Evolutionary conservation across 495 filamentous ascomycete genomes (phyloP), one percentile per base, ranked within the genome.

Genomic region (Lasiosphaeria ovina): DNA sequence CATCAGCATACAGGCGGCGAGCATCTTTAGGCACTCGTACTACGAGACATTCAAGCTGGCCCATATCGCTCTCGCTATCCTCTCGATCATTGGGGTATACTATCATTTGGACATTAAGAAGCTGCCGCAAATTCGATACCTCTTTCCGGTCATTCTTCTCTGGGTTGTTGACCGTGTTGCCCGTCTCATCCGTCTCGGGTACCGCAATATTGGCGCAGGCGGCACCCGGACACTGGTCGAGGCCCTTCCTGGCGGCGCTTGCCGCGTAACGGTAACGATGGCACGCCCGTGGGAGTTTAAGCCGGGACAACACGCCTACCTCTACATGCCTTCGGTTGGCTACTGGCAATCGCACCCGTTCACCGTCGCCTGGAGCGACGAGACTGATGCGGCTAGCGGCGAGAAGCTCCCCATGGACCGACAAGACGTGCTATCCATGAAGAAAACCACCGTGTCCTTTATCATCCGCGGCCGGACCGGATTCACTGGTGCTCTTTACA

Each of bases 31-130:
- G 40, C 92, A 96, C 72, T 90, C 91, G n/a, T 93, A 89, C 69
- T 96, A 96, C 71, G 92, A 96, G 72, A 87, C 81, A 0, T 96
- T 96, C 77, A 83, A 95, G 60, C 74, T 90, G 57, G 64, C 91
- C 24, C 92, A 96, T 69, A 92, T 94, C 58, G 68, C 84, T 6
- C 81, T 85, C 32, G 89, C 86, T 35, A 72, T 86, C 45, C 55
- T 86, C 17, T 79, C 86, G 4, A 78, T 93, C 63, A 69, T 87
- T 51, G 88, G 86, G 34, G 72, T 95, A 47, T 92, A 83, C 67
- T 73, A 85, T 58, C 91, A 96, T 67, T 74, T 92, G 17, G 68
- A 82, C n/a, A 63, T 88, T 9, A 84, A 83, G 60, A 63, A 75
- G 5, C 76, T 92, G 1, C 79, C 82, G 0, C 85, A 89, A 63